These are phyloP conservation scores for Leishmania lainsoni DNA, from an alignment of 208 protist species.

Conservation along the genomic window DNA sequence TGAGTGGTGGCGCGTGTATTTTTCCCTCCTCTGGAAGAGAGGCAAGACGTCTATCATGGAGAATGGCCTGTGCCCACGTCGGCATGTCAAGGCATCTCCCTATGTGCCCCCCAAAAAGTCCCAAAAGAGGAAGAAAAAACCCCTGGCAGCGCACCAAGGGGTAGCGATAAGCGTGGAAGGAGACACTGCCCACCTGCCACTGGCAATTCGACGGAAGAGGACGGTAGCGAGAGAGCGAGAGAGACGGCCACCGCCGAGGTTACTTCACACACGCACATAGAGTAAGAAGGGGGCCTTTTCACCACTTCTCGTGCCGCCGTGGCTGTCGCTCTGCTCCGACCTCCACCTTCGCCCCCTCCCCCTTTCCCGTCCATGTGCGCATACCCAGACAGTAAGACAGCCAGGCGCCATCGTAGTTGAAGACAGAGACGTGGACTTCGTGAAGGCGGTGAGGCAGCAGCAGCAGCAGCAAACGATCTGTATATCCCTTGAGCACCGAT, in stretches of 20 bases:
- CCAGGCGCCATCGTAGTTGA: background rate
- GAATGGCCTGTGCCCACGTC: too few relatives aligned
- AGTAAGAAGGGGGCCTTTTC: background rate
- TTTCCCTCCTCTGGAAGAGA: background rate
- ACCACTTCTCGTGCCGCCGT: too few relatives aligned
- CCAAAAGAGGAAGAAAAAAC: too few relatives aligned
- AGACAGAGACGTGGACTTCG: background rate
- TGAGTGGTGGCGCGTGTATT: too few relatives aligned
- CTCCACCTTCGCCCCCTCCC: background rate
- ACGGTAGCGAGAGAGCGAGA: background rate
- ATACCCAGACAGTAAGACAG: background rate
- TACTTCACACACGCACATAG: background rate
- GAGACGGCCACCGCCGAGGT: background rate
- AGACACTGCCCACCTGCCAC: too few relatives aligned
- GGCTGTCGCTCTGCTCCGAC: background rate
- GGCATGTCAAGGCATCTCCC: too few relatives aligned
- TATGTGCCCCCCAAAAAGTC: too few relatives aligned
- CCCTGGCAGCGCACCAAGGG: too few relatives aligned
- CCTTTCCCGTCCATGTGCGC: background rate
- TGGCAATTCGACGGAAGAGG: background rate
- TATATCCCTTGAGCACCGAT: background rate
- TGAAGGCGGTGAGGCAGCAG: background rate
- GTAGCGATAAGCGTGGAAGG: too few relatives aligned
- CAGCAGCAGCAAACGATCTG: background rate
- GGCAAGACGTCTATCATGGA: too few relatives aligned